Evolutionary conservation across 345 rosid genomes (phyloP), one percentile per base, ranked within the genome.

Genomic region (Rhizophora apiculata): DNA sequence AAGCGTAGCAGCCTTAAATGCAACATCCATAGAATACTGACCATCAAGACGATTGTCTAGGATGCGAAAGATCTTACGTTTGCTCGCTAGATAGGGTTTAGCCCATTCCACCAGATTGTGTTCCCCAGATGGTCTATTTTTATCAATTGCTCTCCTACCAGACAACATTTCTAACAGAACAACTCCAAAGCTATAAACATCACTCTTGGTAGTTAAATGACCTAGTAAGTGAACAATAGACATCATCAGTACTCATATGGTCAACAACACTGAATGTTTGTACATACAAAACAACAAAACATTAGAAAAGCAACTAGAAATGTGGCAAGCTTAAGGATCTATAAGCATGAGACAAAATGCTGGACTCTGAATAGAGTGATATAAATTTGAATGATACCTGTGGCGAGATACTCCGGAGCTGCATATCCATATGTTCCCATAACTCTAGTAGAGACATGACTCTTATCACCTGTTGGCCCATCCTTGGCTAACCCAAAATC

Each of bases 381-480:
- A 13, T 43, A n/a, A 34, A 62, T 53, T 29, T 19, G 26, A 31
- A 56, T 18, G 26, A 65, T 70, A 88, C 94, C 98, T 54, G 97
- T 87, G 72, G 96, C 92, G 46, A 92, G 80, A 82, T 95, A 95
- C 63, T 92, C 97, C 0, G 97, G 99, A 84, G 99, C 99, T 37
- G 99, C 96, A 80, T 94, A 94, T 76, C 99, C 98, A 59, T 87
- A 77, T n/a, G 98, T 92, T 73, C 99, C 99, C 88, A 95, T 84
- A 75, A 92, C 80, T 77, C 97, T 79, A 18, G 99, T 92, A 13
- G 99, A 90, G 54, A 90, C 99, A 74, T 95, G 93, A 68, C 99
- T 92, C 62, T 79, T 78, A 60, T 92, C 98, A 46, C 91, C 98
- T 36, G 82, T 83, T 22, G 99, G 99, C 37, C 97, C 98, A 63